Percentiles rank a stretch among this genome's conserved stretches.
Conservation (phyloP, 768 basidiomycete genomes). For the Mycena pura region DNA sequence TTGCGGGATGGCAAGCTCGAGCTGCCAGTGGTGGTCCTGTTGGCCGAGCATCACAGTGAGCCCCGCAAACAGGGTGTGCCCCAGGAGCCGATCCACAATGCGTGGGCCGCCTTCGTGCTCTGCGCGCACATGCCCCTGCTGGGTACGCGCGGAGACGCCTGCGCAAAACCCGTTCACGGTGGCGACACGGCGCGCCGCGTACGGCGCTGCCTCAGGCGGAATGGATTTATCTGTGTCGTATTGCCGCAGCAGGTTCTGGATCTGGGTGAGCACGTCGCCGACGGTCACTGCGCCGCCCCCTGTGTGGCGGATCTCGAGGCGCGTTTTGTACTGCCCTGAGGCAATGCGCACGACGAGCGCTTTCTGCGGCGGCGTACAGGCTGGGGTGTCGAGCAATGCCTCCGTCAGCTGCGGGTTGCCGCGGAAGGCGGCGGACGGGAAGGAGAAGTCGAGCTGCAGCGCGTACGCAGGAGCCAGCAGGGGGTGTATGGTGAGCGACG, state of each 20-base stretch:
- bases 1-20: not conserved
- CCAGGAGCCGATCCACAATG: constrained; percentile 4
- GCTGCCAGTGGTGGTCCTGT: constrained; percentile 7
- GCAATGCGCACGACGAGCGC: not conserved
- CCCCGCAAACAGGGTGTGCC: constrained; percentile 13
- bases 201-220: not conserved
- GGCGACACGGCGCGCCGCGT: not conserved
- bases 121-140: not conserved
- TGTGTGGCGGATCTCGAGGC: not conserved
- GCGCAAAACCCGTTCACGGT: constrained; percentile 13
- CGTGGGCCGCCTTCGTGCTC: not conserved
- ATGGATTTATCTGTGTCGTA: not conserved
- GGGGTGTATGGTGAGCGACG: not conserved
- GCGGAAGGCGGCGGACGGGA: too few species aligned
- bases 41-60: not conserved
- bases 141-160: not conserved
- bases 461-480: too few species aligned
- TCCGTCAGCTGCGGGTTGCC: not conserved
- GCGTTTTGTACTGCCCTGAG: not conserved
- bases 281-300: not conserved
- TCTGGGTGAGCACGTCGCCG: constrained; percentile 8
- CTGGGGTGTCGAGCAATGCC: not conserved
- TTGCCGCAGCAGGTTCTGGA: constrained; percentile 2
- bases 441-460: too few species aligned
- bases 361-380: not conserved